Evolutionary conservation across 108 stramenopile genomes (phyloP).

Genomic region (Nitzschia palea): DNA sequence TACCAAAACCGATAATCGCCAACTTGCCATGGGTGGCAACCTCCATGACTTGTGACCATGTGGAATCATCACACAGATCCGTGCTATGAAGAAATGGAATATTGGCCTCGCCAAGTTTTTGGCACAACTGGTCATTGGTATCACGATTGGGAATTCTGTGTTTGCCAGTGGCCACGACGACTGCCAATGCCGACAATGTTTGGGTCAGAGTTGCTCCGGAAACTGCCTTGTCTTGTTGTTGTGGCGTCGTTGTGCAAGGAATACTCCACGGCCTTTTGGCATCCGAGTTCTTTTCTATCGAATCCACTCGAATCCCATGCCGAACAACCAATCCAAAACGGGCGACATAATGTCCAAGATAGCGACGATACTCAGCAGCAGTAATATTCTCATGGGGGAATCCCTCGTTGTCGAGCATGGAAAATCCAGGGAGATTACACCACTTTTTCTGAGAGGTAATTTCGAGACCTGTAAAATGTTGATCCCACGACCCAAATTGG

Average conservation of each 20-base stretch:
- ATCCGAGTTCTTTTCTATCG: slow-evolving; percentile 23
- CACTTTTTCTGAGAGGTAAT: slow-evolving; percentile 53
- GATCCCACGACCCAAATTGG: slow-evolving; percentile 44
- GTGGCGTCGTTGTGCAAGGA: no score
- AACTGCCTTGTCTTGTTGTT: not conserved
- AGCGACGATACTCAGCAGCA: slow-evolving; percentile 42
- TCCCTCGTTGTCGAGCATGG: not conserved
- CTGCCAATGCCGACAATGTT: slow-evolving; percentile 32
- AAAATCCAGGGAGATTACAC: slow-evolving; percentile 47
- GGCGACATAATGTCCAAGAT: slow-evolving; percentile 37
- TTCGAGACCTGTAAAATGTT: slow-evolving; percentile 37
- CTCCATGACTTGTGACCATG: slow-evolving; percentile 2
- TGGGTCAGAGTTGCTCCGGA: no score
- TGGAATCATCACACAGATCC: not conserved
- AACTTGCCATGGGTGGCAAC: slow-evolving; percentile 37
- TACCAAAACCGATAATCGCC: slow-evolving; percentile 48
- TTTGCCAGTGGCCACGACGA: slow-evolving; percentile 53
- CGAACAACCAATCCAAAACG: slow-evolving; percentile 43
- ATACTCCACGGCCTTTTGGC: slow-evolving; percentile 35
- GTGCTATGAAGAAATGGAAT: not conserved
- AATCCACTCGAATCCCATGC: slow-evolving; percentile 38
- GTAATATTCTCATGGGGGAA: slow-evolving; percentile 29
- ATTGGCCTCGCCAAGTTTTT: slow-evolving; percentile 23
- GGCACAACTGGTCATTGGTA: slow-evolving; percentile 33
- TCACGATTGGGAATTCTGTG: slow-evolving; percentile 35